Base-by-base conservation (phyloP, 2,329 filamentous ascomycete species). In the Orbilia blumenaviensis region DNA sequence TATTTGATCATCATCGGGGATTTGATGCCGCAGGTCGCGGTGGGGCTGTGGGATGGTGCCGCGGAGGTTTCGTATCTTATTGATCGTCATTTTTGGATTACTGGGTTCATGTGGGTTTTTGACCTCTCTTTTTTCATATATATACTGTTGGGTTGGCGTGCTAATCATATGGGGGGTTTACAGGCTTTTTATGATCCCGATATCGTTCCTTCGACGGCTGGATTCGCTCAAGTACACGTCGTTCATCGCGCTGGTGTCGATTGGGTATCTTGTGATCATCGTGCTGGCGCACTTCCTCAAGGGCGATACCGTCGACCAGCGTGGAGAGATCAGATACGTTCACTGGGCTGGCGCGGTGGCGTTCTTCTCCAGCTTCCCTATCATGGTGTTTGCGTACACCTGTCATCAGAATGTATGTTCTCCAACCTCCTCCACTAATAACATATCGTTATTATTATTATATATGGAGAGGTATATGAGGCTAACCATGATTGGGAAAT, bases 1-100 rank as follows among this genome's bases (percentile, higher is more conserved):
- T 99, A 99, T 84, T 88, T 99, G 80, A 99, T 99, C 81, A 98
- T 99, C 81, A 98, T 99, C 80, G 95, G 95, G 60, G 95, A 99
- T 82, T 85, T 99, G 78, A 99, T 99, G 95, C 95, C 95, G 0
- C 94, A 93, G 41, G 95, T 99, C 8, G 89, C 95, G 23, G 85
- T 89, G 76, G 95, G 94, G 3, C 94, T 99, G 83, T 88, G 89
- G 77, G 86, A 88, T 54, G 84, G 86, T 58, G 87, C 88, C 18
- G 88, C 86, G 16, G 86, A 88, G 1, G 84, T 91, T 48, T 87
- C 89, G 0, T 98, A 94, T 81, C 84, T 98, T 78, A 87, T 94
- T 46, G 93, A 98, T 81, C 89, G 95, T 60, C 91, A 95, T 82
- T 99, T 99, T 82, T 99, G 95, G 95, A 92, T 99, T 77, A 98